These are phyloP conservation scores for Akanthomyces muscarius DNA, from an alignment of 2,329 filamentous ascomycete species.

Conservation along the genomic window DNA sequence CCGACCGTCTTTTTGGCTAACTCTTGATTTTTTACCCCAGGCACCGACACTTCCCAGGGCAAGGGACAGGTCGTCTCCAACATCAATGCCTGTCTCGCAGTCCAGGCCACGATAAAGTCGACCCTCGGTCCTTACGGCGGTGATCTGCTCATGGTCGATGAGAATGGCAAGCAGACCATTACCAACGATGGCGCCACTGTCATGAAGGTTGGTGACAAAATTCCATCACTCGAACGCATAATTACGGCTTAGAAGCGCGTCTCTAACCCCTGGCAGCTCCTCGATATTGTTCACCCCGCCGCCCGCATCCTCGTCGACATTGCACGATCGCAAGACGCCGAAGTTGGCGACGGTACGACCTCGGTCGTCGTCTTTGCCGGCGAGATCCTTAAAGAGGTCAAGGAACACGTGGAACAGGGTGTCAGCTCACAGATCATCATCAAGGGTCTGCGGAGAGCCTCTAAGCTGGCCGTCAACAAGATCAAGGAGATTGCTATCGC, in stretches of 20 bases:
- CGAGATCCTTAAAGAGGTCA: constrained; percentile 94
- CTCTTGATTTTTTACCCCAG: constrained; percentile 43
- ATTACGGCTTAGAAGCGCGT: neutral
- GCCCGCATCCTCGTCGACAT: constrained; percentile 97
- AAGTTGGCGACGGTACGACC: constrained; percentile 96
- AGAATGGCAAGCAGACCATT: constrained; percentile 93
- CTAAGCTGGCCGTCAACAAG: constrained; percentile 92
- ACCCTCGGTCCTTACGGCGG: constrained; percentile 96
- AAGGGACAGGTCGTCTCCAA: constrained; percentile 96
- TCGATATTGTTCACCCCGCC: constrained; percentile 97
- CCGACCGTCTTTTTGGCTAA: constrained; percentile 19
- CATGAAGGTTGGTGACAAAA: constrained; percentile 71
- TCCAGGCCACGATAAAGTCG: constrained; percentile 92
- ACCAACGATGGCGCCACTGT: constrained; percentile 99
- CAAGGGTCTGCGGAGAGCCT: constrained; percentile 87
- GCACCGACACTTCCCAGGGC: constrained; percentile 95
- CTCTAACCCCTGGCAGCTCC: constrained; percentile 55
- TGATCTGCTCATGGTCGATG: constrained; percentile 91
- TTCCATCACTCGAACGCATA: neutral
- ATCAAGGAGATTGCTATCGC: constrained; percentile 94
- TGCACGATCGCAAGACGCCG: constrained; percentile 95
- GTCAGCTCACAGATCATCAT: constrained; percentile 97
- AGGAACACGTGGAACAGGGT: constrained; percentile 92
- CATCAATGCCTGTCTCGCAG: constrained; percentile 95
- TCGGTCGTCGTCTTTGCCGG: constrained; percentile 97